phyloP scores from a whole-genome alignment of 768 basidiomycete species.

The Gloeostereum incarnatum region DNA sequence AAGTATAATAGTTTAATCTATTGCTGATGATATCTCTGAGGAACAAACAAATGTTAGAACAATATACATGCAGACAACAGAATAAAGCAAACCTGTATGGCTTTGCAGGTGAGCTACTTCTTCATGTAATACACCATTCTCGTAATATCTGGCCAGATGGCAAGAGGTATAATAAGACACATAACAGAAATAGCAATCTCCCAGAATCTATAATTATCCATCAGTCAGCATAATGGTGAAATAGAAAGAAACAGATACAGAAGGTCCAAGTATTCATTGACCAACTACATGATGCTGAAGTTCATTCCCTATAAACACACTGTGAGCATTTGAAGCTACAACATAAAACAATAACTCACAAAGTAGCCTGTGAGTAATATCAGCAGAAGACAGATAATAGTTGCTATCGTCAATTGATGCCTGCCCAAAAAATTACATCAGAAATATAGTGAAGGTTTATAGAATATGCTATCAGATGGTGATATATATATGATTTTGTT shows the following conservation, averaged over 20 bases:
- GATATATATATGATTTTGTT: conserved; percentile 54
- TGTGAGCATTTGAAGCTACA: background rate
- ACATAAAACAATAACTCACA: conserved; percentile 18
- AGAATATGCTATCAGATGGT: background rate
- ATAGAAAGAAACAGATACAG: conserved; percentile 21
- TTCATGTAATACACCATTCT: too few relatives aligned
- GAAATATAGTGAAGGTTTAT: too few relatives aligned
- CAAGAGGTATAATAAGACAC: conserved; percentile 45
- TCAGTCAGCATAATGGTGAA: background rate
- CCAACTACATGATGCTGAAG: conserved; percentile 44
- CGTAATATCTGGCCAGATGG: conserved; percentile 46
- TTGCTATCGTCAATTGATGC: conserved; percentile 58
- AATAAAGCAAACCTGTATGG: too few relatives aligned
- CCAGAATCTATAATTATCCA: conserved; percentile 47
- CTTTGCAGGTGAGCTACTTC: too few relatives aligned
- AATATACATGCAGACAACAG: too few relatives aligned
- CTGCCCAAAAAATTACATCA: conserved; percentile 17
- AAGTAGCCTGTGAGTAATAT: conserved; percentile 68
- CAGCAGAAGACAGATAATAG: conserved; percentile 63
- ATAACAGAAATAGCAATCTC: conserved; percentile 54
- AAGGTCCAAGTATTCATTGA: conserved; percentile 30
- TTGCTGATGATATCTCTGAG: too few relatives aligned
- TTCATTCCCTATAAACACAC: conserved; percentile 53
- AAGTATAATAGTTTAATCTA: too few relatives aligned
- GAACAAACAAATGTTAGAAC: too few relatives aligned